Conservation (phyloP, 2,329 filamentous ascomycete species). For the Didymellaceae sp. region DNA sequence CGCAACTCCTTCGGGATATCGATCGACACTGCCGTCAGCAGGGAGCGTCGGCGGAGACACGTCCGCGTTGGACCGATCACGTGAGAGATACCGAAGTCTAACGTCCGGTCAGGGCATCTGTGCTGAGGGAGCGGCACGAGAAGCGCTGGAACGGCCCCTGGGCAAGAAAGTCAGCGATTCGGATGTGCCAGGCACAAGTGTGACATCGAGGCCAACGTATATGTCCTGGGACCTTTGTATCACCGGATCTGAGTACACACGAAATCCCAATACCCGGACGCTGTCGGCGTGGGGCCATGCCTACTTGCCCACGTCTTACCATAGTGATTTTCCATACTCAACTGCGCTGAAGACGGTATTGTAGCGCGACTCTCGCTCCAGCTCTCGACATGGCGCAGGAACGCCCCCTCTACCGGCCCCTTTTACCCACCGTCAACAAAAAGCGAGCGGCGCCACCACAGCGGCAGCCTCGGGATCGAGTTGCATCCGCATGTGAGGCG, state of each 20-base stretch:
- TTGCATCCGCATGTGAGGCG: conserved; percentile 9
- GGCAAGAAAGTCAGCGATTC: background rate
- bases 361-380: background rate
- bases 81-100: background rate
- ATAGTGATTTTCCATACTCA: background rate
- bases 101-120: background rate
- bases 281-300: background rate
- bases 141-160: conserved; percentile 1
- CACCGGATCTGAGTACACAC: background rate
- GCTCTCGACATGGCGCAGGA: conserved; percentile 1
- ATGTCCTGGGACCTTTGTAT: background rate
- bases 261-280: background rate
- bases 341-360: conserved; percentile 2
- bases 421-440: background rate
- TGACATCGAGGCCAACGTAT: background rate
- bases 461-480: conserved; percentile 2
- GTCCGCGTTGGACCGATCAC: background rate
- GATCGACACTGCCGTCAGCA: conserved; percentile 1
- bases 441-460: conserved; percentile 6
- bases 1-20: background rate
- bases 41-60: background rate
- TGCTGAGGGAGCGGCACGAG: background rate
- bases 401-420: conserved; percentile 4
- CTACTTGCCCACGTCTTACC: background rate
- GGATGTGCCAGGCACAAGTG: background rate